Base-by-base conservation (phyloP, 176 grass and related monocot species). In the Ananas comosus region DNA sequence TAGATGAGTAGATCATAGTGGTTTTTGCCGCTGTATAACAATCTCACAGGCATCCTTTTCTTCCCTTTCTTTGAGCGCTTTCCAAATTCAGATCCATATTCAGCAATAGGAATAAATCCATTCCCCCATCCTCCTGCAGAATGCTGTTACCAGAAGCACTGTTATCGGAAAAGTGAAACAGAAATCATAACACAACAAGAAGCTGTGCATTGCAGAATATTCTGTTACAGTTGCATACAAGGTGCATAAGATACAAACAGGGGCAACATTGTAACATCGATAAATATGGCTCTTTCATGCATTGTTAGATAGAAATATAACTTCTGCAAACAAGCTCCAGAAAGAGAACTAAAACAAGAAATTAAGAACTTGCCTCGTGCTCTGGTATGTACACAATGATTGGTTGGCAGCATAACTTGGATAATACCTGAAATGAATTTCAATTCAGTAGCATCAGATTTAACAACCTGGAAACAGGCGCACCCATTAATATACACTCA, bases 361-460 rank as follows among this genome's bases (percentile, higher is more conserved):
- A 57, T 4, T 5, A 5, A 74, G 12, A 79, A 72, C 58, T 70
- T 88, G 93, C 94, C 87, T 99, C 94, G 51, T 63, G 78, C 67
- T 91, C 89, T 13, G 94, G 94, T 83, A 99, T 99, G 71, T 99
- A 91, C 27, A 99, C 88, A 65, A 93, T 88, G 67, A 91, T 86
- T 51, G 89, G 84, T 64, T 99, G 94, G 2, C 22, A 75, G 54
- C 87, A 99, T 65, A 93, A 59, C 76, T 74, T 93, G 52, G 87
- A 93, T 53, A 99, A 81, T 63, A 91, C 87, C 94, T 93, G 82
- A 72, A 83, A 80, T 47, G 16, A 53, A 79, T 48, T n/a, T 19
- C 52, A 48, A 42, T 59, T 70, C 59, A 61, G 69, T 53, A 51
- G 72, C 10, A 28, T 21, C 54, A 72, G 49, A 77, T 74, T 51